Evolutionary conservation across 805 yeast species (phyloP), one percentile per base, ranked within the genome.

Genomic region (Starmerella powellii): DNA sequence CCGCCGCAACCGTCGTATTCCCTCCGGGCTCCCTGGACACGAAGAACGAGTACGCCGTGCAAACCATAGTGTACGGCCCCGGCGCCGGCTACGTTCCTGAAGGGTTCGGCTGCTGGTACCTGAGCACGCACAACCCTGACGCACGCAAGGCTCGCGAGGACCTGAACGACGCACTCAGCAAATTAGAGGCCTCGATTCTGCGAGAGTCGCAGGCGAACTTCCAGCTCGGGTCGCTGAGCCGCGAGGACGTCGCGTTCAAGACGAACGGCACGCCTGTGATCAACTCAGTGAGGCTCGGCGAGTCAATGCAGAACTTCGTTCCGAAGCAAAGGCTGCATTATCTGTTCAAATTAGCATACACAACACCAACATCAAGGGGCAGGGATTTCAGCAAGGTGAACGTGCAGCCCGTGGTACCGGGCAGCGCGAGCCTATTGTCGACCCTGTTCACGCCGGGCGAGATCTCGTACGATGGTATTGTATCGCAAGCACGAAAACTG

Each of bases 61-160:
- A 87, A 62, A 88, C 79, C 4, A 64, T 88, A 31, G 84, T 91
- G 27, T 76, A 84, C 68, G 94, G 94, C 39, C 76, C 86, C 6
- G 91, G 85, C 10, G 68, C 88, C 1, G 95, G 94, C 15, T 78
- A 81, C 51, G 85, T 94, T 51, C 93, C 95, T 2, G 59, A 59
- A n/a, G 91, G 83, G 34, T 87, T 86, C 54, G 74, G 88, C 42
- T 74, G 87, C 41, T 88, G 97, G 97, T 87, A 83, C 63, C 67
- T 85, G 49, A 77, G 87, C 31, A 78, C 94, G 2, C 72, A 74
- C 44, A 93, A 82, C 60, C 56, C 52, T 24, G 74, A 71, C 43
- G 75, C 78, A 34, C 70, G 67, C 35, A 72, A 74, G 48, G 95
- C 87, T 3, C 46, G 58, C 31, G 66, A 65, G 51, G 95, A 86